Base-by-base conservation (phyloP, 768 basidiomycete genomes). In the Pleurotus giganteus region DNA sequence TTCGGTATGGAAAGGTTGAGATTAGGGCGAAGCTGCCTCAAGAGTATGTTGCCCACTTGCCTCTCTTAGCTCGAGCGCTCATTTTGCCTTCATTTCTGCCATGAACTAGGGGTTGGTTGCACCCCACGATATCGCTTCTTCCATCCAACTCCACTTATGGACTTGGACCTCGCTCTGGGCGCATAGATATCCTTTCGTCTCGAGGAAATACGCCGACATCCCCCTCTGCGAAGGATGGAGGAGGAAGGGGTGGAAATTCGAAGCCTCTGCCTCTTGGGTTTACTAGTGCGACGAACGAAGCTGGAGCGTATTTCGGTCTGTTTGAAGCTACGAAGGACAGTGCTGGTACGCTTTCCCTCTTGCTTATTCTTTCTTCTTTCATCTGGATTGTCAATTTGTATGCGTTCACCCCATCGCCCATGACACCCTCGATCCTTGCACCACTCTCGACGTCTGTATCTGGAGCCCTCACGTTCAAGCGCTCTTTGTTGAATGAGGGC, bases 71-170 rank as follows among this genome's bases (percentile, higher is more conserved):
- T n/a, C n/a, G n/a, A n/a, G n/a, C n/a, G 39, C 9, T 41, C 5
- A 19, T 64, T 72, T 19, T 67, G 9, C 15, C 11, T 2, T 32
- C n/a, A 5, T 17, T 15, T 45, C 37, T 34, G 37, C 21, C 15
- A 67, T 64, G 64, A 8, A 36, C 24, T 55, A 74, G 75, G 0
- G 77, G 79, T 61, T 90, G 88, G 86, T 80, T 89, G 68, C 88
- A 85, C 84, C 88, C 88, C 4, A 81, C 83, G 0, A 73, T 89
- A 21, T 87, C 85, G 82, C 85, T 90, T 83, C 74, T 89, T 43
- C 88, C 88, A 0, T 78, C 80, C 39, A 70, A 85, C 56, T 69
- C 80, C 42, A 74, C 74, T 1, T 89, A 89, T 59, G 88, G 89
- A 0, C 63, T 75, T 1, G 85, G 83, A 80, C 88, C 88, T 0